Base-by-base conservation (phyloP, 2,329 filamentous ascomycete genomes). In the Monilinia aucupariae region DNA sequence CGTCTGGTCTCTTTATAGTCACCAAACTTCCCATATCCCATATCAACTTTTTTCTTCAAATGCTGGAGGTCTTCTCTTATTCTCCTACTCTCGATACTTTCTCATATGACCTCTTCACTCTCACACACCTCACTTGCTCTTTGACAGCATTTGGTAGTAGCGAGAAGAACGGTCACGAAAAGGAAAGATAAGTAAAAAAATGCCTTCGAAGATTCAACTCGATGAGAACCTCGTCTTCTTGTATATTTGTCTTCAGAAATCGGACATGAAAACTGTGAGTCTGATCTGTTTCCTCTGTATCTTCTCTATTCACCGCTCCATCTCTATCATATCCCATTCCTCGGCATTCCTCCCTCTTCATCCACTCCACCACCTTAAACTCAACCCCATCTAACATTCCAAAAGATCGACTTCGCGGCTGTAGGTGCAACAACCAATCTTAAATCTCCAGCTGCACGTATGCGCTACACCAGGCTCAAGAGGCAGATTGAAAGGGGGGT, bases 191-290 rank as follows among this genome's bases (percentile, higher is more conserved):
- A 4, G 17, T n/a, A 17, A 9, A 32, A 30, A 3, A 39, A 77
- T 78, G 76, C 72, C 75, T 56, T 73, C 74, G 20, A 76, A 75
- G 63, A 72, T 74, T 27, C 73, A 75, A 64, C 68, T 75, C 4
- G 75, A 78, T 52, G 74, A 75, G 59, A 76, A 74, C 63, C 68
- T 77, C 34, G 71, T 73, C 68, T 79, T 79, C 64, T 71, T 80
- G 32, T 78, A 76, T 67, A 70, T 75, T 37, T 79, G 76, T 65
- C 68, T 78, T 30, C 70, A 75, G 64, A 74, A 75, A 56, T 75
- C 75, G 7, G 74, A 76, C 49, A 70, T 71, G 66, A 75, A 72
- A 67, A 68, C 68, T n/a, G 76, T 77, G 72, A 67, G 75, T 70
- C 32, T 43, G 30, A 13, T 45, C 30, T 37, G n/a, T 45, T 39